phyloP scores from a whole-genome alignment of 192 early-diverging fungal genomes.

The Backusella westeae region DNA sequence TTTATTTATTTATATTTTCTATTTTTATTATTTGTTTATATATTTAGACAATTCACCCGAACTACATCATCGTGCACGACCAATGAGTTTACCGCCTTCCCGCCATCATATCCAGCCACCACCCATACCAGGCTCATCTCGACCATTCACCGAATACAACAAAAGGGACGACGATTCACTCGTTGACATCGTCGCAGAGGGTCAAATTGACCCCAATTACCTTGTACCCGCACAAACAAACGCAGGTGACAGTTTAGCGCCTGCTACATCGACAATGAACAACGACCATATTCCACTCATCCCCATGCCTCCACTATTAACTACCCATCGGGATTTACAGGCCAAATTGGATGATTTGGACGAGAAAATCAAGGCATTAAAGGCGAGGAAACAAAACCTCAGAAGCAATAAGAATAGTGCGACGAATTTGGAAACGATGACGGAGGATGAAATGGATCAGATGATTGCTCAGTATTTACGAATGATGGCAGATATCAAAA shows the following conservation, averaged over 20 bases:
- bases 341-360: conserved; percentile 43
- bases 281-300: conserved; percentile 60
- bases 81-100: conserved; percentile 10
- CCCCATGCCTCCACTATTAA: conserved; percentile 52
- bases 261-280: conserved; percentile 29
- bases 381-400: conserved; percentile 15
- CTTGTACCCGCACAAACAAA: conserved; percentile 52
- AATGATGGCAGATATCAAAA: conserved; percentile 45
- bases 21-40: neutral
- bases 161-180: conserved; percentile 4
- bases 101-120: neutral
- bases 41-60: conserved; percentile 15
- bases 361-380: conserved; percentile 31
- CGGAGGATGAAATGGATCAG: conserved; percentile 44
- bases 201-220: conserved; percentile 52
- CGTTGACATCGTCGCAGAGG: conserved; percentile 44
- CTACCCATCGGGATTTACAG: conserved; percentile 45
- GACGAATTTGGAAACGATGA: conserved; percentile 8
- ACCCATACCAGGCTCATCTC: neutral
- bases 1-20: neutral
- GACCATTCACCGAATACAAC: conserved; percentile 8
- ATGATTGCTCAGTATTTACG: conserved; percentile 42
- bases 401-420: neutral
- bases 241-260: conserved; percentile 43
- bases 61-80: conserved; percentile 3